Conservation (phyloP, 129 eudicot species). For the Arctium minus region DNA sequence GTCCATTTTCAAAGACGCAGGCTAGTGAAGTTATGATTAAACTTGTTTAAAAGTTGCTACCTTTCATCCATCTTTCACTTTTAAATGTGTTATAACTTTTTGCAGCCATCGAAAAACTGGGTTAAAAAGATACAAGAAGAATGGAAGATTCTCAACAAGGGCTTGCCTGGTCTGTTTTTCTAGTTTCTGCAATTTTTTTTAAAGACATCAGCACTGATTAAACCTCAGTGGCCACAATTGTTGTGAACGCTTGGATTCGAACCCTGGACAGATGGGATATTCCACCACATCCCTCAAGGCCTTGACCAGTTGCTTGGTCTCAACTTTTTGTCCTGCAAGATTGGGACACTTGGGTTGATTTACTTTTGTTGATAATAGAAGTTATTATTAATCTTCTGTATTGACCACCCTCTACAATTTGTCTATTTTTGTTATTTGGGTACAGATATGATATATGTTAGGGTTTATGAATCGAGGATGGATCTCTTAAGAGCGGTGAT, state of each 20-base stretch:
- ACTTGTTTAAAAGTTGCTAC: not conserved
- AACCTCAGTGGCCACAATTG: no score
- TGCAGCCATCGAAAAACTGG: constrained; percentile 64
- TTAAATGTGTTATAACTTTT: not conserved
- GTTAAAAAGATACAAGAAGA: constrained; percentile 74
- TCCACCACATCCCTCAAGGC: no score
- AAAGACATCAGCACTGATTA: no score
- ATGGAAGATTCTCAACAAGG: constrained; percentile 74
- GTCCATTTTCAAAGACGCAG: constrained; percentile 37
- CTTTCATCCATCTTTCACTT: not conserved
- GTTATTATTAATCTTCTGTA: not conserved
- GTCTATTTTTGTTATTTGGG: not conserved
- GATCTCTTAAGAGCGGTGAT: constrained; percentile 93
- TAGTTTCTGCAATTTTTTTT: not conserved
- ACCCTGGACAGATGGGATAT: no score
- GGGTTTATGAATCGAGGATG: constrained; percentile 91
- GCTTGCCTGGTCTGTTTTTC: constrained; percentile 67
- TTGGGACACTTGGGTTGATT: not conserved
- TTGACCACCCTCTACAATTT: not conserved
- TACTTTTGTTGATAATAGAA: not conserved
- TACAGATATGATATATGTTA: constrained; percentile 66
- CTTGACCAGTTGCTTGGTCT: not conserved
- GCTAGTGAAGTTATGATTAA: constrained; percentile 18
- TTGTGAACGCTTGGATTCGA: no score
- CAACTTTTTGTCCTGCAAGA: not conserved